Evolutionary conservation across 192 early-diverging fungal species (phyloP).

Genomic region (Rhizophagus sp.): DNA sequence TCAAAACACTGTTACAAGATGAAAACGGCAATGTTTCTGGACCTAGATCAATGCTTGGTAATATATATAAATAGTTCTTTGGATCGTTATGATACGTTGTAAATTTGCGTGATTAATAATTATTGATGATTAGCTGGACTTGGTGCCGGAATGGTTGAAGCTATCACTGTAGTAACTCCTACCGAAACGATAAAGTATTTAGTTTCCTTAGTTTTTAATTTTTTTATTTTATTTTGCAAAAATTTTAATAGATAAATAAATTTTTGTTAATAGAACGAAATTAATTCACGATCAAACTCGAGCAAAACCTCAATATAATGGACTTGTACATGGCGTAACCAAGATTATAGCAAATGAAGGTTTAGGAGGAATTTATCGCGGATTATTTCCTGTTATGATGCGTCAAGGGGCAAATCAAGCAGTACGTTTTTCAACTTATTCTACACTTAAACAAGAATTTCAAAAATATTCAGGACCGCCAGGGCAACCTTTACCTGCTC

Average conservation of each 20-base stretch:
- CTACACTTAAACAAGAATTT: conserved; percentile 59
- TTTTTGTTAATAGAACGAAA: conserved; percentile 66
- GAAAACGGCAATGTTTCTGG: conserved; percentile 71
- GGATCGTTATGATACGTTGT: no score
- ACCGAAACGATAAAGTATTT: conserved; percentile 91
- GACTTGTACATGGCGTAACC: conserved; percentile 71
- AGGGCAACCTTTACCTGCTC: conserved; percentile 51
- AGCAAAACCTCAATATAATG: conserved; percentile 71
- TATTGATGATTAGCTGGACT: conserved; percentile 61
- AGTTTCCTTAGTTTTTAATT: not conserved
- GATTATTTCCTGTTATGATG: conserved; percentile 88
- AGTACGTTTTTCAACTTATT: conserved; percentile 88
- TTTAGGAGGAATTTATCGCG: conserved; percentile 83
- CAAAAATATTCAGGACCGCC: conserved; percentile 36
- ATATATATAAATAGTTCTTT: not conserved
- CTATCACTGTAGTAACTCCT: conserved; percentile 84
- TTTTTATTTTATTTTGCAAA: no score
- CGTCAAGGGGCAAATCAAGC: conserved; percentile 96
- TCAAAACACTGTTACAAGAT: conserved; percentile 72
- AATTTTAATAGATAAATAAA: not conserved
- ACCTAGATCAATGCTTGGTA: conserved; percentile 60
- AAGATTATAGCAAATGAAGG: conserved; percentile 64
- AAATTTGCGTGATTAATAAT: not conserved
- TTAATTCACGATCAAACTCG: conserved; percentile 89
- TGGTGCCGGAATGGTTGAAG: conserved; percentile 89